A percentile compares a stretch with the other conserved stretches of the same genome.
phyloP scores from a whole-genome alignment of 495 filamentous ascomycete genomes.

The Pseudoneurospora amorphoporcata region DNA sequence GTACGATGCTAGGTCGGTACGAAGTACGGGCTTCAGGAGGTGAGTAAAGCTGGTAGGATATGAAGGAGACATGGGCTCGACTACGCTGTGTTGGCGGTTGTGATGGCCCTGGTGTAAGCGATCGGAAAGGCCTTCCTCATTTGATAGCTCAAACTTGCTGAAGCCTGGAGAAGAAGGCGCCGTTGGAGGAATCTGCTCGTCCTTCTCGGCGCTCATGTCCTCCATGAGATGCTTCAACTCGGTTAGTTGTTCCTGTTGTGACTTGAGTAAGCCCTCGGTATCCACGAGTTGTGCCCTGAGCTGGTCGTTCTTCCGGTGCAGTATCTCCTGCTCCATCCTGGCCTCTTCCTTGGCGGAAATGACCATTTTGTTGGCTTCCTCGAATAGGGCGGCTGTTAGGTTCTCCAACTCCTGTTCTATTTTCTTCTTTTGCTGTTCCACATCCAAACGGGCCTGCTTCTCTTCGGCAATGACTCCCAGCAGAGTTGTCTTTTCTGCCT shows the following conservation, averaged over 20 bases:
- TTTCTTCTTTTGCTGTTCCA: conserved; percentile 60
- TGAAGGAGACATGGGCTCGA: conserved; percentile 57
- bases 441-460: conserved; percentile 56
- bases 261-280: conserved; percentile 73
- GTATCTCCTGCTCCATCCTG: conserved; percentile 21
- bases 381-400: conserved; percentile 80
- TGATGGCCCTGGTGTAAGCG: conserved; percentile 32
- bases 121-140: conserved; percentile 24
- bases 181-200: conserved; percentile 57
- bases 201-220: conserved; percentile 63
- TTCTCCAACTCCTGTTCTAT: conserved; percentile 74
- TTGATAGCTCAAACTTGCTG: conserved; percentile 35
- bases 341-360: conserved; percentile 44
- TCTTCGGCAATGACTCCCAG: conserved; percentile 46
- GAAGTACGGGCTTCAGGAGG: conserved; percentile 69
- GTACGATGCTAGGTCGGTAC: conserved; percentile 70
- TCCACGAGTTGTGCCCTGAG: conserved; percentile 41
- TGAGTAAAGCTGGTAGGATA: conserved; percentile 80
- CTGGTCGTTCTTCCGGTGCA: conserved; percentile 28
- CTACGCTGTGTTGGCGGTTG: conserved; percentile 32
- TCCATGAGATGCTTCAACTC: conserved; percentile 91
- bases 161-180: conserved; percentile 51
- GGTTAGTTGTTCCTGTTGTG: conserved; percentile 85
- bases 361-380: conserved; percentile 97
- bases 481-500: conserved; percentile 31